These are phyloP conservation scores for Linnemannia schmuckeri DNA, from an alignment of 192 early-diverging fungal genomes.

Conservation along the genomic window DNA sequence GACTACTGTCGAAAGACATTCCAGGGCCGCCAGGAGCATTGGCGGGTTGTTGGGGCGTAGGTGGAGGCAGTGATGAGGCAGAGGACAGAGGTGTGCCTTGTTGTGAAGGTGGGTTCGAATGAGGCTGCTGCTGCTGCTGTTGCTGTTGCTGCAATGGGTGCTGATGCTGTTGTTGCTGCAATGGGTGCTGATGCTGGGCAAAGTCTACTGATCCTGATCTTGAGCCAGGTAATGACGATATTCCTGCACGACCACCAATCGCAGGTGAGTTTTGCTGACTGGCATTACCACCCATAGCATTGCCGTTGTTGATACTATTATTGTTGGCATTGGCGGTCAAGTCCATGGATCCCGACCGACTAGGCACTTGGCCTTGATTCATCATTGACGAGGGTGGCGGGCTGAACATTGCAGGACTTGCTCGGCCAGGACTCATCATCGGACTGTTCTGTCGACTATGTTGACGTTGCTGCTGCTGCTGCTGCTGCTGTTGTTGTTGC, in stretches of 20 bases:
- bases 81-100: not conserved
- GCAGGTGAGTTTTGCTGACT: conserved; percentile 38
- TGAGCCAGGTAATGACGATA: conserved; percentile 26
- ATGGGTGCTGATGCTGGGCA: conserved; percentile 27
- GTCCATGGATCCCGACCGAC: conserved; percentile 43
- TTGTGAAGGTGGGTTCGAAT: not conserved
- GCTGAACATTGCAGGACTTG: conserved; percentile 46
- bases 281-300: not conserved
- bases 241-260: conserved; percentile 2
- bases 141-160: conserved; percentile 12
- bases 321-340: conserved; percentile 2
- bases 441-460: conserved; percentile 42
- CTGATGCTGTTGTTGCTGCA: conserved; percentile 32
- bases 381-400: conserved; percentile 22
- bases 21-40: not conserved
- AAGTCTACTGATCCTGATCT: conserved; percentile 39
- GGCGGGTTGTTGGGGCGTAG: not conserved
- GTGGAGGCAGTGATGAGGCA: not conserved
- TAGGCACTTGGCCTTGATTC: conserved; percentile 27
- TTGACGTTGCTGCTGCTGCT: conserved; percentile 26
- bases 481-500: conserved; percentile 34
- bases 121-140: conserved; percentile 7
- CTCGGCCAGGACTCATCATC: conserved; percentile 43
- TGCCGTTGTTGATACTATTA: not conserved
- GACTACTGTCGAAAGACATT: not conserved